A percentile compares a stretch with the other conserved stretches of the same genome.
These are phyloP conservation scores for Apiospora arundinis DNA, from an alignment of 2,329 filamentous ascomycete genomes.

Conservation along the genomic window DNA sequence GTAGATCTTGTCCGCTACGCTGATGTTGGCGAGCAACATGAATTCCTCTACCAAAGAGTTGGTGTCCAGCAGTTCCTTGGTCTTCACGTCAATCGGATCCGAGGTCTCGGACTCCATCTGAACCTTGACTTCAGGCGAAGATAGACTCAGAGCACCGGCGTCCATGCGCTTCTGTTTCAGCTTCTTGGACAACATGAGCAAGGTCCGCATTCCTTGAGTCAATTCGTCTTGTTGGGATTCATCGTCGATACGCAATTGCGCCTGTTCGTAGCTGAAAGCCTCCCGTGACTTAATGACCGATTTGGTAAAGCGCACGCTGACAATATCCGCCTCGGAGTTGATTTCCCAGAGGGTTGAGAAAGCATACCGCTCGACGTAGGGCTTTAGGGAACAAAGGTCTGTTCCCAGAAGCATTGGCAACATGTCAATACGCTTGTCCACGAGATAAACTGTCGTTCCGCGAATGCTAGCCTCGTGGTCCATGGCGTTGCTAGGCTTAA, in stretches of 20 bases:
- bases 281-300: constrained; percentile 97
- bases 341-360: constrained; percentile 92
- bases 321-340: constrained; percentile 81
- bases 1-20: constrained; percentile 89
- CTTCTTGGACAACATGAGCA: constrained; percentile 89
- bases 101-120: constrained; percentile 95
- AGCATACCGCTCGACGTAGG: constrained; percentile 92
- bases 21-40: constrained; percentile 98
- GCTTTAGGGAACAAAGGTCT: constrained; percentile 94
- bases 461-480: constrained; percentile 92
- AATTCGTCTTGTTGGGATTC: constrained; percentile 85
- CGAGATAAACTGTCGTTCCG: constrained; percentile 95
- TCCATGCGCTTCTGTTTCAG: constrained; percentile 96
- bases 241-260: constrained; percentile 93
- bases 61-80: constrained; percentile 90
- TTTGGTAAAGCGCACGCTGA: constrained; percentile 89
- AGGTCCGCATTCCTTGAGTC: constrained; percentile 84
- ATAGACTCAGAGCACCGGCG: constrained; percentile 91
- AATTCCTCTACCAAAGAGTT: constrained; percentile 99
- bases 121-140: constrained; percentile 96
- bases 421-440: constrained; percentile 99
- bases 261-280: constrained; percentile 97
- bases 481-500: constrained; percentile 97
- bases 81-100: constrained; percentile 94
- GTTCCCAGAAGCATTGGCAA: constrained; percentile 95